Conservation (phyloP, 345 rosid genomes). For the Aquilaria yunnanensis region DNA sequence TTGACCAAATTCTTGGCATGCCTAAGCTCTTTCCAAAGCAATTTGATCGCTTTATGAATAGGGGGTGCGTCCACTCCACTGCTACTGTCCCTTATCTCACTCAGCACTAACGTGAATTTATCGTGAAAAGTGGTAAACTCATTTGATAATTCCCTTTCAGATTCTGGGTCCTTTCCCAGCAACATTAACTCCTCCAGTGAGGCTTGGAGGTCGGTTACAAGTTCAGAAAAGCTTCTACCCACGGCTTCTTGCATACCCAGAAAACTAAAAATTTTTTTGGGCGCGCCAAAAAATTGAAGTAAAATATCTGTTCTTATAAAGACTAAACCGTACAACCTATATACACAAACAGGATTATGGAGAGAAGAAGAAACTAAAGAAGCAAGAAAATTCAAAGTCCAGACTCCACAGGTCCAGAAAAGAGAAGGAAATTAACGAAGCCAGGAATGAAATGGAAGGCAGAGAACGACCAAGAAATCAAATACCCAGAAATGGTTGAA, state of each 20-base stretch:
- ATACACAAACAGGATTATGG: background rate
- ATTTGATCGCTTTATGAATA: constrained; percentile 37
- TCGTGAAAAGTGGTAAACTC: constrained; percentile 37
- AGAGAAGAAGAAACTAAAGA: background rate
- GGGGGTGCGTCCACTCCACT: constrained; percentile 31
- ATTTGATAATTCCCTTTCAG: constrained; percentile 26
- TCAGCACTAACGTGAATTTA: constrained; percentile 40
- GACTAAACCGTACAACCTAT: background rate
- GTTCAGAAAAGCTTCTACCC: constrained; percentile 30
- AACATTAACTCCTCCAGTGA: constrained; percentile 30
- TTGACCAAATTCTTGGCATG: constrained; percentile 34
- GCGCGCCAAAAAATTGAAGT: background rate
- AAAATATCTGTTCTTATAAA: background rate
- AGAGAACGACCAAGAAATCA: constrained; percentile 9
- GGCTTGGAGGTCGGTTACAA: constrained; percentile 25
- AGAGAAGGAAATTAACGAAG: constrained; percentile 18
- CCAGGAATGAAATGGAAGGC: constrained; percentile 4
- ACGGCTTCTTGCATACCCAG: constrained; percentile 21
- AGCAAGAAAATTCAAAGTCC: background rate
- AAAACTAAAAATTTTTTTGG: background rate
- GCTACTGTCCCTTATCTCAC: constrained; percentile 21
- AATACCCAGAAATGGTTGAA: background rate
- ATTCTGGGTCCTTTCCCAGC: constrained; percentile 25
- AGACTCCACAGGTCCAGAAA: constrained; percentile 9
- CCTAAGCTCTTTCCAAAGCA: constrained; percentile 34